Evolutionary conservation across 305 asterid species (phyloP), one percentile per base, ranked within the genome.

Genomic region (Rubia peregrina): DNA sequence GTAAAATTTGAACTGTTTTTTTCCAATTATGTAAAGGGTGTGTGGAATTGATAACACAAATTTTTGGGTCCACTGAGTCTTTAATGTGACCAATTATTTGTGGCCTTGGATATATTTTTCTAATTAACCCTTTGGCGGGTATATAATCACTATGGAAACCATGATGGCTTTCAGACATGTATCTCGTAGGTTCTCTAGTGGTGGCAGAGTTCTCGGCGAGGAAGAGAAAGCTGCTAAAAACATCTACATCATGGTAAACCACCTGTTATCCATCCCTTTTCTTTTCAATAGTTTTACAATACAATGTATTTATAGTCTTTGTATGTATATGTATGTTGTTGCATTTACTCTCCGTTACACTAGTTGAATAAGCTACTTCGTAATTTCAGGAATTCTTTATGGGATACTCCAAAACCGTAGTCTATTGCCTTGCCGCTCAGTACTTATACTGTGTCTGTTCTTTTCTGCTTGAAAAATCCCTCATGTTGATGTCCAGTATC

Each of bases 141-240:
- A 69, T 12, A 61, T 12, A 49, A 49, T 16, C 7, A 14, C 17
- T 38, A 75, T 79, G 82, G 79, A 75, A 30, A 71, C 73, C 30
- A 72, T 71, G 73, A 64, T 66, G 66, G 79, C 75, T 42, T n/a
- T 69, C 70, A 64, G 79, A 55, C 64, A 71, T 51, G 51, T 75
- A 2, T 21, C 75, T 22, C 79, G 82, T 24, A 75, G 74, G 77
- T 55, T 79, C 69, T 75, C 74, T 67, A 79, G 77, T 24, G 30
- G 83, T 74, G 94, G 96, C 64, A 91, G 76, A 76, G 55, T 91
- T 73, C 85, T 89, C 70, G 70, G 92, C 41, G 95, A 89, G 89
- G 98, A 91, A 84, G 98, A 89, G 81, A 87, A 84, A 84, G 98
- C 98, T 83, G 98, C 98, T 66, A 96, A 91, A 83, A 91, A 89